phyloP scores from a whole-genome alignment of 495 filamentous ascomycete genomes.

The Aspergillus biplanus region DNA sequence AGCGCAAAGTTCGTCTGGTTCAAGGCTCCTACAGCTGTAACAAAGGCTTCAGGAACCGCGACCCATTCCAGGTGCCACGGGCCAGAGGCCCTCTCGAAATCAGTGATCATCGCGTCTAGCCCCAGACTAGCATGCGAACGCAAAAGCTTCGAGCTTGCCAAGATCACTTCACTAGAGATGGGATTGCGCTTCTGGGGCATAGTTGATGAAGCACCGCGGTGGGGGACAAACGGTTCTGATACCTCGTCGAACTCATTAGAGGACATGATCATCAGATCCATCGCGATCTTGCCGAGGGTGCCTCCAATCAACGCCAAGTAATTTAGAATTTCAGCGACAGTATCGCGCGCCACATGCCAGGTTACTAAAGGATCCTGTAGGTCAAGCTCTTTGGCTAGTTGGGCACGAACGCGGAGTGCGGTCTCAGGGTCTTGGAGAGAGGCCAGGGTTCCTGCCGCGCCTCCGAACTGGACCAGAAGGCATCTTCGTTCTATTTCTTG shows the following conservation, averaged over 20 bases:
- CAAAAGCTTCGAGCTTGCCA: constrained; percentile 53
- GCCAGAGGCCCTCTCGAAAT: constrained; percentile 56
- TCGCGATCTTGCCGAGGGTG: constrained; percentile 52
- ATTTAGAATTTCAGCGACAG: constrained; percentile 51
- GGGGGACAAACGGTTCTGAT: constrained; percentile 55
- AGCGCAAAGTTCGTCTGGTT: constrained; percentile 52
- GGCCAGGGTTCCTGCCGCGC: constrained; percentile 50
- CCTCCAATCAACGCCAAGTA: constrained; percentile 54
- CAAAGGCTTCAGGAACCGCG: constrained; percentile 54
- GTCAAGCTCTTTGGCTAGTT: constrained; percentile 40
- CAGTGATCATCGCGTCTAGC: constrained; percentile 55
- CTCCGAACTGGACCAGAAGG: constrained; percentile 51
- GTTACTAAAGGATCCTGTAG: constrained; percentile 45
- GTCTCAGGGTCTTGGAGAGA: constrained; percentile 38
- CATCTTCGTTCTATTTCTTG: constrained; percentile 40
- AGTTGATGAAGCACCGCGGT: constrained; percentile 54
- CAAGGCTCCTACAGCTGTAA: constrained; percentile 51
- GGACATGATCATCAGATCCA: constrained; percentile 57
- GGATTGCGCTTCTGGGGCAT: constrained; percentile 61
- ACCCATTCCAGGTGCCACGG: constrained; percentile 60
- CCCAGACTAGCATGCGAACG: constrained; percentile 52
- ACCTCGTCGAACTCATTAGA: constrained; percentile 57
- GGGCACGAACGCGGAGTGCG: constrained; percentile 42
- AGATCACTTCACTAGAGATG: constrained; percentile 55
- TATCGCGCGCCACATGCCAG: constrained; percentile 52